Base-by-base conservation (phyloP, 2,329 filamentous ascomycete genomes). In the Aspergillus sp. region DNA sequence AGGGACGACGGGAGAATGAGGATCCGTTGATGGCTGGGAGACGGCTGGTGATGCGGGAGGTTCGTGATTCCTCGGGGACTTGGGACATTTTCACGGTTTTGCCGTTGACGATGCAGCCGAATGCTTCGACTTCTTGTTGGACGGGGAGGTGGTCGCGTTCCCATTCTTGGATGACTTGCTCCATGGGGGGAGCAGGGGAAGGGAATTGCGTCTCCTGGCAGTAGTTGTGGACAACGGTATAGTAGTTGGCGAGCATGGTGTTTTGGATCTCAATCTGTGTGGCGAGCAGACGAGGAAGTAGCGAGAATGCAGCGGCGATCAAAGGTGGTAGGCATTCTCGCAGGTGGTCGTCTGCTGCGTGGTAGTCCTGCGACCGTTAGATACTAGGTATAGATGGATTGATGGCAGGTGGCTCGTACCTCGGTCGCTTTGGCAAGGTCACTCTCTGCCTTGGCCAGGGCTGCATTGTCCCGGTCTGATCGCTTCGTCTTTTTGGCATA, bases 201-300 rank as follows among this genome's bases (percentile, higher is more conserved):
- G 89, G 89, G 68, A 92, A 89, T 5, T 84, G 81, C 66, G 87
- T 82, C 30, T 89, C 84, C 66, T 87, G 82, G 66, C 89, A 91
- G 74, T 89, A 95, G 59, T 85, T 86, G 72, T 92, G 87, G 6
- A 94, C 79, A 4, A 87, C 82, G 1, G 91, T 95, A 76, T 95
- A 95, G 67, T 91, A 87, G 63, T 92, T 83, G 0, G 87, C 91
- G 5, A 95, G 85, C 55, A 95, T 80, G 50, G 87, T 85, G 72
- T 92, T 92, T 74, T 94, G 91, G 28, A 92, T 87, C 70, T 89
- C 82, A 48, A 94, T 86, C 69, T 93, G 89, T 38, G 84, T 83
- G 43, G 84, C 83, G 10, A 93, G 82, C 19, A 96, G 80, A 55
- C 87, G 86, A 28, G 91, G 90, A 12, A 94, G 82, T n/a, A 96